phyloP scores from a whole-genome alignment of 2,329 filamentous ascomycete genomes.

The Bipolaris victoriae region DNA sequence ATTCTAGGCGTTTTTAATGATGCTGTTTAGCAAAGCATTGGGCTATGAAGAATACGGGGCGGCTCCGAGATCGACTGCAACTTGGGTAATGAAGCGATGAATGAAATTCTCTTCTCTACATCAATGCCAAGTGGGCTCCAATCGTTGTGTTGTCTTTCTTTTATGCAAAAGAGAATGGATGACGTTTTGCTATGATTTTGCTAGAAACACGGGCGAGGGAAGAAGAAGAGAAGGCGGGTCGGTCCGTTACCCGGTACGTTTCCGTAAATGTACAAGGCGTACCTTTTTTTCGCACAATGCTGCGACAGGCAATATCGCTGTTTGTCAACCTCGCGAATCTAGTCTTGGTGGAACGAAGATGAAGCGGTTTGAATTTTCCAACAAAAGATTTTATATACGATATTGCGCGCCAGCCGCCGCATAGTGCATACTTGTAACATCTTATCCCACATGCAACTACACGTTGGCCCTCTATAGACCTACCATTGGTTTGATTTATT shows the following conservation, averaged over 20 bases:
- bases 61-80: not conserved
- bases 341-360: no score
- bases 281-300: not conserved
- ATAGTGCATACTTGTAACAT: not conserved
- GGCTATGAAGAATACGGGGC: not conserved
- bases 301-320: not conserved
- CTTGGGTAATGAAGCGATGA: conserved; percentile 3
- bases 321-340: not conserved
- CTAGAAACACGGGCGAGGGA: not conserved
- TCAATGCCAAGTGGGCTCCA: no score
- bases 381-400: not conserved
- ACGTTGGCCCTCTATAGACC: not conserved
- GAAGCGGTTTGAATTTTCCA: not conserved
- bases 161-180: not conserved
- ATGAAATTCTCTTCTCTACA: conserved; percentile 5
- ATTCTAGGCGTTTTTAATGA: conserved; percentile 8
- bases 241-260: not conserved
- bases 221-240: not conserved
- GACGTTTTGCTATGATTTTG: no score
- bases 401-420: not conserved
- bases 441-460: not conserved
- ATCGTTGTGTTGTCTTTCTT: not conserved
- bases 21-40: conserved; percentile 3
- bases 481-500: not conserved
- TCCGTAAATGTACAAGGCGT: not conserved